Base-by-base conservation (phyloP, 306 rosid species). In the Pyrus communis region DNA sequence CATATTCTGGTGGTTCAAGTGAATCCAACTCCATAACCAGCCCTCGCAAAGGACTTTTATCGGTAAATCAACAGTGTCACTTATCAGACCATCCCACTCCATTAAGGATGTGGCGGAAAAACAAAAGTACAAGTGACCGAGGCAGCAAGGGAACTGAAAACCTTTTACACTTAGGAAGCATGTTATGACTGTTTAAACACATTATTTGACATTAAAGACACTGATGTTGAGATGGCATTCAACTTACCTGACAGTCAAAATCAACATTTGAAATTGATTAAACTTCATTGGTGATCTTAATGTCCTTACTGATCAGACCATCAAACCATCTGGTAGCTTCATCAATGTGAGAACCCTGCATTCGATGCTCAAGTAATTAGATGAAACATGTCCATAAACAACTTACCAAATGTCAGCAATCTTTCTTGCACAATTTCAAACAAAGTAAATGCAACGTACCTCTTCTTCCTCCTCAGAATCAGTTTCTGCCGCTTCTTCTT, bases 201-300 rank as follows among this genome's bases (percentile, higher is more conserved):
- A 28, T 13, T 9, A 13, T 35, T 7, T 38, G 35, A 13, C 43
- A 35, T n/a, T 7, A 5, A 57, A 58, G 31, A 35, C 25, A 61
- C 17, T 17, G 21, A 15, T n/a, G 17, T 43, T 2, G 13, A 23
- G 45, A 9, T 62, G 71, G 4, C 28, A 60, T 19, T 49, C 18
- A 38, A 81, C 82, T 78, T 73, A 96, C 99, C 93, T 92, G 98
- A 15, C 97, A 90, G 66, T 96, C 93, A 86, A 89, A 96, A 58
- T 91, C 98, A 81, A 91, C 96, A 77, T 64, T 86, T 14, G 79
- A 90, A 60, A 92, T 23, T 54, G 99, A 96, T 83, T 91, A 96
- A 70, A 96, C 87, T 87, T 91, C 97, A 40, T 87, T 91, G 78
- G 87, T 91, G 81, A 92, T 87, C 79, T 84, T 65, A 70, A 69